phyloP scores from a whole-genome alignment of 768 basidiomycete genomes.

The Tephrocybe sp. region DNA sequence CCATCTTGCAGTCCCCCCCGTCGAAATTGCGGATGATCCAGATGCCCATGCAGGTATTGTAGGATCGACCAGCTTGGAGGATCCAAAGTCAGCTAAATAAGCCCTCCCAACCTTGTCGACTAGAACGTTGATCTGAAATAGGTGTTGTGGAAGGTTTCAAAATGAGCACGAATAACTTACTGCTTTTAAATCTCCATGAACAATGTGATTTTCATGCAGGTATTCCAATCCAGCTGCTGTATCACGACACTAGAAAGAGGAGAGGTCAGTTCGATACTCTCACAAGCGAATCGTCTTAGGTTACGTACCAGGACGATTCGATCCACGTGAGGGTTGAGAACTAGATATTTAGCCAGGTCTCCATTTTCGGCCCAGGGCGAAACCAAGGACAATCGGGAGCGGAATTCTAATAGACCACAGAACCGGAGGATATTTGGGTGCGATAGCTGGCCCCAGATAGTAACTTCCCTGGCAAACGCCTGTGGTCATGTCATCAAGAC shows the following conservation, averaged over 20 bases:
- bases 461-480: slow-evolving; percentile 14
- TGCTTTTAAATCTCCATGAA: slow-evolving; percentile 3
- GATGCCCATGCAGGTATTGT: slow-evolving; percentile 17
- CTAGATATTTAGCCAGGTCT: slow-evolving; percentile 30
- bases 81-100: slow-evolving; percentile 27
- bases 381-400: slow-evolving; percentile 28
- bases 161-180: background rate
- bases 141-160: background rate
- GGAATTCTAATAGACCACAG: slow-evolving; percentile 25
- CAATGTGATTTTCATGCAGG: slow-evolving; percentile 6
- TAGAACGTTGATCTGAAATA: slow-evolving; percentile 24
- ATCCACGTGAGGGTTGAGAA: slow-evolving; percentile 18
- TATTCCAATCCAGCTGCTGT: slow-evolving; percentile 21
- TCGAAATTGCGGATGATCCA: slow-evolving; percentile 6
- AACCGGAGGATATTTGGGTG: slow-evolving; percentile 30
- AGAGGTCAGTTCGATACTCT: background rate
- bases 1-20: slow-evolving; percentile 24
- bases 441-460: slow-evolving; percentile 27
- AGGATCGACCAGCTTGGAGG: slow-evolving; percentile 20
- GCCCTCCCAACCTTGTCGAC: slow-evolving; percentile 20
- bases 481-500: background rate
- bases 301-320: slow-evolving; percentile 31
- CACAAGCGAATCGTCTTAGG: background rate
- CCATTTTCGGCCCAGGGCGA: slow-evolving; percentile 26
- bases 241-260: slow-evolving; percentile 15